Conservation (phyloP, 345 rosid genomes). For the Populus pruinosa region DNA sequence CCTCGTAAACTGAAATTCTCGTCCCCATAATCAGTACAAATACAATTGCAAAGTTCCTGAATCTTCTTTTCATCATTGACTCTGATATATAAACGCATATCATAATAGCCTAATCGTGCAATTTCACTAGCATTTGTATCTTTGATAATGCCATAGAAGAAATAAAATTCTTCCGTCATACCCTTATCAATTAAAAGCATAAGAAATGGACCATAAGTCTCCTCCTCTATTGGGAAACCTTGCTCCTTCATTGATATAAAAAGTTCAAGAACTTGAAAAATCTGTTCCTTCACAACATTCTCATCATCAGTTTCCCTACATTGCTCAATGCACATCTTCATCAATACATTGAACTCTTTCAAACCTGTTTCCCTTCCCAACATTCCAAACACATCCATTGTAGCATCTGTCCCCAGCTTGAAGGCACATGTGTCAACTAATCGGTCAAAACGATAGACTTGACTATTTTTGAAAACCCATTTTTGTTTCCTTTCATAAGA, state of each 20-base stretch:
- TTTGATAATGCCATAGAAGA: slow-evolving; percentile 33
- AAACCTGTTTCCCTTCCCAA: slow-evolving; percentile 61
- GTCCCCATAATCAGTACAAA: slow-evolving; percentile 25
- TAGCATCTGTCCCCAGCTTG: slow-evolving; percentile 51
- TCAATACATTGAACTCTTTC: slow-evolving; percentile 59
- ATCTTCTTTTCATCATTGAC: slow-evolving; percentile 50
- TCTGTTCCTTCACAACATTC: slow-evolving; percentile 38
- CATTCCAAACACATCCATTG: slow-evolving; percentile 40
- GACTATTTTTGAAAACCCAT: slow-evolving; percentile 37
- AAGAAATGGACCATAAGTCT: slow-evolving; percentile 62
- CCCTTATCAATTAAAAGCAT: slow-evolving; percentile 57
- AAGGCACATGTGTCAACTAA: slow-evolving; percentile 37
- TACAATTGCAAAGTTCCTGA: slow-evolving; percentile 43
- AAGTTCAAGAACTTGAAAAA: slow-evolving; percentile 42
- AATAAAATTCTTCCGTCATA: slow-evolving; percentile 60
- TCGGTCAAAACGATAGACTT: slow-evolving; percentile 32
- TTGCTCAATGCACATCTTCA: slow-evolving; percentile 44
- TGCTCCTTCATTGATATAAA: slow-evolving; percentile 58
- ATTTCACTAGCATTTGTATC: slow-evolving; percentile 33
- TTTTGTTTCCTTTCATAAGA: slow-evolving; percentile 59
- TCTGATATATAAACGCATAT: slow-evolving; percentile 68
- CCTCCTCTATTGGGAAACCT: slow-evolving; percentile 60
- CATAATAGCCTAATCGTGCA: slow-evolving; percentile 71
- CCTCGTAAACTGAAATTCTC: slow-evolving; percentile 43
- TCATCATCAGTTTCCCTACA: slow-evolving; percentile 47